Conservation (phyloP, 2,329 filamentous ascomycete species). For the Pseudogymnoascus sp. region DNA sequence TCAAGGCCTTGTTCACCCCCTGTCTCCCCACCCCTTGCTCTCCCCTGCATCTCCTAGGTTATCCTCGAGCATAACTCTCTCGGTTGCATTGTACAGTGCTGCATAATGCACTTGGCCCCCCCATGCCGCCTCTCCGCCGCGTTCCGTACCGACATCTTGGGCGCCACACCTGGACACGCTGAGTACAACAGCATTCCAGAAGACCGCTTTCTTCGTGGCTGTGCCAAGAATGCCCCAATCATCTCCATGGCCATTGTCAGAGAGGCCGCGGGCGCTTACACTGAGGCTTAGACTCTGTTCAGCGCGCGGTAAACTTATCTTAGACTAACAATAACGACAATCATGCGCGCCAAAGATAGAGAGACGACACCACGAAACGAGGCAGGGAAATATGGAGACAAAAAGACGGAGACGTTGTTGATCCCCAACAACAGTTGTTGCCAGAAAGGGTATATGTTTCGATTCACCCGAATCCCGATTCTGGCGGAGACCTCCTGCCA, state of each 20-base stretch:
- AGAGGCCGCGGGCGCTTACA: background rate
- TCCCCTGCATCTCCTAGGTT: background rate
- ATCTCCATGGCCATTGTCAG: background rate
- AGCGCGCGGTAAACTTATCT: background rate
- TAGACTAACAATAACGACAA: background rate
- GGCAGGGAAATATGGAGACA: background rate
- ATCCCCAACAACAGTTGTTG: background rate
- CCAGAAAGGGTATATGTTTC: background rate
- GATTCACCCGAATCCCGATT: background rate
- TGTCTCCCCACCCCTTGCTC: background rate
- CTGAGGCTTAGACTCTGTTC: background rate
- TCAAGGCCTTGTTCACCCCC: background rate
- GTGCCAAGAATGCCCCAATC: background rate
- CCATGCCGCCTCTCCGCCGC: background rate
- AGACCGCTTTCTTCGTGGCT: background rate
- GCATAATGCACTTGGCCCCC: background rate
- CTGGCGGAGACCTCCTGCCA: background rate
- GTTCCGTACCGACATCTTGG: background rate
- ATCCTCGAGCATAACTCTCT: background rate
- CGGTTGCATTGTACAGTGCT: background rate
- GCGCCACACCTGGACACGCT: background rate
- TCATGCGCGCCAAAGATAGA: background rate
- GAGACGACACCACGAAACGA: background rate
- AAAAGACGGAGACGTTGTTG: background rate
- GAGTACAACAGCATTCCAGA: background rate